A percentile compares a stretch with the other conserved stretches of the same genome.
phyloP scores from a whole-genome alignment of 2,329 filamentous ascomycete species.

The Cladosporium austrohemisphaericum region DNA sequence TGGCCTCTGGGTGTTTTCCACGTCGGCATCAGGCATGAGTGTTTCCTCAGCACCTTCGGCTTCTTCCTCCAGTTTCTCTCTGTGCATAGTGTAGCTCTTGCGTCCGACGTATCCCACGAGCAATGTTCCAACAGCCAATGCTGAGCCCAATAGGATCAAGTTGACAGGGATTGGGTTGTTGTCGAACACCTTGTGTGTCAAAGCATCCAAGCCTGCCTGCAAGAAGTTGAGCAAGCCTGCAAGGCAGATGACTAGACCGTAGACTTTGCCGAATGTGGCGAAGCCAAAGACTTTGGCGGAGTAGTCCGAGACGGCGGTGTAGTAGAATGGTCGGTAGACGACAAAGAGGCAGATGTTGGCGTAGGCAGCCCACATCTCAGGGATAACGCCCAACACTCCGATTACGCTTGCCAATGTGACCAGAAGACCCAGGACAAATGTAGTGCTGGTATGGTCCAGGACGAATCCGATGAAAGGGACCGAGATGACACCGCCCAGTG shows the following conservation, averaged over 20 bases:
- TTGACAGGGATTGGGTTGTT: slow-evolving; percentile 77
- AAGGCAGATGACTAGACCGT: slow-evolving; percentile 82
- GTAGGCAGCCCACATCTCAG: slow-evolving; percentile 68
- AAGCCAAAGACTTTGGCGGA: slow-evolving; percentile 90
- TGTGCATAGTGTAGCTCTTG: slow-evolving; percentile 44
- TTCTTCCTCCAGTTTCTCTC: slow-evolving; percentile 41
- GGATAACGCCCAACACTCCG: slow-evolving; percentile 71
- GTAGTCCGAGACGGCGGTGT: slow-evolving; percentile 85
- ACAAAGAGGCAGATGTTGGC: slow-evolving; percentile 75
- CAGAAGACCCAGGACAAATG: slow-evolving; percentile 65
- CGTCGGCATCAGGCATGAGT: slow-evolving; percentile 36
- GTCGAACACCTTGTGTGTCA: slow-evolving; percentile 69
- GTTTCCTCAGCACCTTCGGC: slow-evolving; percentile 41
- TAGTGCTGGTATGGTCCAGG: slow-evolving; percentile 72
- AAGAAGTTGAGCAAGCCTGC: slow-evolving; percentile 80
- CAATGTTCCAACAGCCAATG: slow-evolving; percentile 59
- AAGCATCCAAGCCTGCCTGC: slow-evolving; percentile 72
- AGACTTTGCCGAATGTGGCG: slow-evolving; percentile 88
- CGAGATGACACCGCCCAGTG: slow-evolving; percentile 75
- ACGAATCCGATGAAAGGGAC: slow-evolving; percentile 81
- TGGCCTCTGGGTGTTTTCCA: slow-evolving; percentile 21
- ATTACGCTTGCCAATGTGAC: slow-evolving; percentile 70
- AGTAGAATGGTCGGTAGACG: slow-evolving; percentile 82
- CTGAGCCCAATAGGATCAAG: slow-evolving; percentile 59
- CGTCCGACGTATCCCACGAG: slow-evolving; percentile 65